Base-by-base conservation (phyloP, 805 yeast species). In the Gaillardinia entomophila region DNA sequence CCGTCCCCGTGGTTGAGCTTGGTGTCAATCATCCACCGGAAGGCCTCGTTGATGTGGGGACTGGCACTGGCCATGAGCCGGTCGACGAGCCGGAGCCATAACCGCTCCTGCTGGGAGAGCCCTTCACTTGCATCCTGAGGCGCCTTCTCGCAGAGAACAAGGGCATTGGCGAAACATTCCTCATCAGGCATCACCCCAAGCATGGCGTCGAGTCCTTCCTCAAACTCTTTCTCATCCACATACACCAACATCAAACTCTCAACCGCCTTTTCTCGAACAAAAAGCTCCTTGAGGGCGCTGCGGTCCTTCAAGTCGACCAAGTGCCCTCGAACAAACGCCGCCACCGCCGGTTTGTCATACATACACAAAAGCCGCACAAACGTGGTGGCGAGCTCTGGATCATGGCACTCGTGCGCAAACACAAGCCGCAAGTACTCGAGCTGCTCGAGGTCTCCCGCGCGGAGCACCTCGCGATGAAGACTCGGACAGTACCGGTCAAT, bases 401-500 rank as follows among this genome's bases (percentile, higher is more conserved):
- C n/a, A n/a, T n/a, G n/a, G n/a, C n/a, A n/a, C 23, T 7, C 12
- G 36, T 34, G 28, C 4, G 42, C 51, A 38, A 61, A 56, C n/a
- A 70, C 38, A 2, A 42, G 30, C 1, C 38, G 38, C 25, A 71
- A 45, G 39, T 70, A 73, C 18, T 44, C 34, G 37, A 39, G 68
- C 23, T 51, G 51, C 10, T 55, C 17, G 6, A 22, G 12, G 0
- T 53, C 60, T 8, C 53, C 31, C 16, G 62, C 39, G 2, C 45
- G 34, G 23, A 74, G 43, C 1, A 66, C 53, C 30, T 58, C 53
- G 1, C 36, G 29, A 43, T 74, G 75, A 24, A 76, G 37, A 1
- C 42, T 36, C 0, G 74, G 73, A 30, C 56, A 46, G 40, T 61
- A 52, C 12, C 43, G 45, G 11, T 60, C 46, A 8, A 77, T 49